A percentile compares a stretch with the other conserved stretches of the same genome.
Evolutionary conservation across 805 yeast species (phyloP).

Genomic region (Saccharomyces jurei): DNA sequence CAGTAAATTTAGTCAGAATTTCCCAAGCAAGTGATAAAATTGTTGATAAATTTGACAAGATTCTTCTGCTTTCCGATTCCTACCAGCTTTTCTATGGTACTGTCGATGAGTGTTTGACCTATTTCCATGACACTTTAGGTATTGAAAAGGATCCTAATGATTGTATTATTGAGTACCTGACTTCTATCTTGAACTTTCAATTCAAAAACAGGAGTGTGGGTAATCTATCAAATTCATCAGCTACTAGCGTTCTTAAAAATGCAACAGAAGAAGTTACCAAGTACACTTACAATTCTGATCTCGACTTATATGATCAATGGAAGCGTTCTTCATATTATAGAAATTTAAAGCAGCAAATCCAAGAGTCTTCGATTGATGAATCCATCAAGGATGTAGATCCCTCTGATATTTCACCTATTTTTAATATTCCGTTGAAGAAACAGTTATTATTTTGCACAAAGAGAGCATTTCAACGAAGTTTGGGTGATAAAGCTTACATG

Average conservation of each 20-base stretch:
- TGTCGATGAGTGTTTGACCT: constrained; percentile 37
- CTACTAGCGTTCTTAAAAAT: not conserved
- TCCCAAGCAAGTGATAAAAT: constrained; percentile 44
- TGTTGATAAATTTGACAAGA: constrained; percentile 42
- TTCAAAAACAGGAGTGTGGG: constrained; percentile 1
- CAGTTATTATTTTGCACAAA: constrained; percentile 40
- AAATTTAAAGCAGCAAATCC: constrained; percentile 13
- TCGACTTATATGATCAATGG: constrained; percentile 40
- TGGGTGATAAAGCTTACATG: constrained; percentile 40
- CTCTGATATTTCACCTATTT: constrained; percentile 24
- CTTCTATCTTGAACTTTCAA: constrained; percentile 44
- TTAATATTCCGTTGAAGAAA: constrained; percentile 18
- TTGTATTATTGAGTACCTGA: constrained; percentile 56
- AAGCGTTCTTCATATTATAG: constrained; percentile 20
- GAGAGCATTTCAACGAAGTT: constrained; percentile 39
- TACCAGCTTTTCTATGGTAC: constrained; percentile 42
- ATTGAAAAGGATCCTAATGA: constrained; percentile 47
- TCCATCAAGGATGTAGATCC: constrained; percentile 19
- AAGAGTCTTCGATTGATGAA: constrained; percentile 26
- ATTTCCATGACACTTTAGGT: constrained; percentile 43
- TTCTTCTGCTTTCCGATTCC: constrained; percentile 39
- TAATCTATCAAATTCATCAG: not conserved
- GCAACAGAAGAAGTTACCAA: not conserved
- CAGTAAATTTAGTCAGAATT: constrained; percentile 40
- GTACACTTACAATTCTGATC: constrained; percentile 27